Evolutionary conservation across 768 basidiomycete genomes (phyloP), one percentile per base, ranked within the genome.

Genomic region (Mycena galericulata): DNA sequence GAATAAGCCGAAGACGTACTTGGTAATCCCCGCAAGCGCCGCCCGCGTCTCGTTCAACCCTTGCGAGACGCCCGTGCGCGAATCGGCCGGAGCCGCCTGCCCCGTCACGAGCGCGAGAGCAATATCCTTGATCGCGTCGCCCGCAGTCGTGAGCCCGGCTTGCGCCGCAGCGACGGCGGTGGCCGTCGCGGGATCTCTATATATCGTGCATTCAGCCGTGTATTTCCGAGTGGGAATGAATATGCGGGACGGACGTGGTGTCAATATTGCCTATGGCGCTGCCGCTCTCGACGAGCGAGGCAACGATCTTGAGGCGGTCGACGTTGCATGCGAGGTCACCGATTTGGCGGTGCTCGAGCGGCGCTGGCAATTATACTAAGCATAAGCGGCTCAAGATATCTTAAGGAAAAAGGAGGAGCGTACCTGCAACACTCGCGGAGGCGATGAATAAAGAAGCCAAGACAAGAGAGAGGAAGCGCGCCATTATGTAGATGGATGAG

Each of bases 361-460:
- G 54, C n/a, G 54, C 54, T 55, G 40, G 54, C 12, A 55, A 34
- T 36, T 24, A 20, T 15, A 1, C 34, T 36, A 36, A 6, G 34
- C 8, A 36, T 40, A 1, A 22, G 24, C 32, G 3, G 3, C 30
- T 40, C 22, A 3, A 2, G 29, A n/a, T n/a, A n/a, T n/a, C n/a
- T n/a, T 22, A 40, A 20, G 6, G 12, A 15, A 49, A 8, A 6
- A 5, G 36, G 36, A n/a, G n/a, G n/a, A n/a, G n/a, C 54, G 22
- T 55, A 55, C 54, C 54, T 12, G 54, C 54, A 14, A 55, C 36
- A 24, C 30, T 18, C 24, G 36, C 54, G 30, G 54, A 55, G 36
- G 54, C 54, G 26, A 55, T 30, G 54, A 55, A 38, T 34, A 55
- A 36, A n/a, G n/a, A n/a, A 3, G 54, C 54, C 32, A 55, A 24